Evolutionary conservation across 805 yeast species (phyloP).

Genomic region (Candida jianshihensis): DNA sequence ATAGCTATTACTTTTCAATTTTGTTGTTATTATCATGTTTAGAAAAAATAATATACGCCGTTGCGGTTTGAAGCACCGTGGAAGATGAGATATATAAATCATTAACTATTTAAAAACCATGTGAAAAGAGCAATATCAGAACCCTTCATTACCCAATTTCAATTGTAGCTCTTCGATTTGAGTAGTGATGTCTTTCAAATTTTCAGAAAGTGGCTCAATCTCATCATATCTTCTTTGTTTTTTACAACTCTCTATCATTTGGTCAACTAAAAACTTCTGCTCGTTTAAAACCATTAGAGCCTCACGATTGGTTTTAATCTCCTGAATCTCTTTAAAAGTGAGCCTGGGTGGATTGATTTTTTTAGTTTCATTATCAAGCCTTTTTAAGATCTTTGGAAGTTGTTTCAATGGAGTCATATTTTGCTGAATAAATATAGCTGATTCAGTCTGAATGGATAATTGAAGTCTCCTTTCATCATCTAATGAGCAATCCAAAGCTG

Average conservation of each 20-base stretch:
- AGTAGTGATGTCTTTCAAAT: slow-evolving; percentile 46
- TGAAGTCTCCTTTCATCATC: slow-evolving; percentile 41
- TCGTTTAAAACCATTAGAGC: slow-evolving; percentile 83
- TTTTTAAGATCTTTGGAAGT: slow-evolving; percentile 40
- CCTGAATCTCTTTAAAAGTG: slow-evolving; percentile 37
- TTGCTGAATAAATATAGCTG: slow-evolving; percentile 57
- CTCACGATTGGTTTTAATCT: slow-evolving; percentile 57
- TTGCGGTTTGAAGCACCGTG: neutral
- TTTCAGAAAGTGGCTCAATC: slow-evolving; percentile 49
- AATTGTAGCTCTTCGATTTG: slow-evolving; percentile 41
- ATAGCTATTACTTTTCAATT: neutral
- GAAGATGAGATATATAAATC: neutral
- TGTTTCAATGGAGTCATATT: slow-evolving; percentile 58
- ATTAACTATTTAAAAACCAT: slow-evolving; percentile 3
- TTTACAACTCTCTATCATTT: slow-evolving; percentile 56
- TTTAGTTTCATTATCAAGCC: slow-evolving; percentile 10
- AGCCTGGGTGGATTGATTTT: slow-evolving; percentile 14
- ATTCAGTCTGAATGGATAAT: slow-evolving; percentile 48
- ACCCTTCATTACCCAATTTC: slow-evolving; percentile 51
- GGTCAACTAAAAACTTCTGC: slow-evolving; percentile 65
- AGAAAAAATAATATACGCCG: neutral
- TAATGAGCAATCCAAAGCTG: slow-evolving; percentile 27
- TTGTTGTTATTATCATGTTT: no score
- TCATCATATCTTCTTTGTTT: slow-evolving; percentile 74
- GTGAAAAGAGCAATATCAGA: slow-evolving; percentile 9